phyloP scores from a whole-genome alignment of 495 filamentous ascomycete genomes.

The Annulohypoxylon moriforme region DNA sequence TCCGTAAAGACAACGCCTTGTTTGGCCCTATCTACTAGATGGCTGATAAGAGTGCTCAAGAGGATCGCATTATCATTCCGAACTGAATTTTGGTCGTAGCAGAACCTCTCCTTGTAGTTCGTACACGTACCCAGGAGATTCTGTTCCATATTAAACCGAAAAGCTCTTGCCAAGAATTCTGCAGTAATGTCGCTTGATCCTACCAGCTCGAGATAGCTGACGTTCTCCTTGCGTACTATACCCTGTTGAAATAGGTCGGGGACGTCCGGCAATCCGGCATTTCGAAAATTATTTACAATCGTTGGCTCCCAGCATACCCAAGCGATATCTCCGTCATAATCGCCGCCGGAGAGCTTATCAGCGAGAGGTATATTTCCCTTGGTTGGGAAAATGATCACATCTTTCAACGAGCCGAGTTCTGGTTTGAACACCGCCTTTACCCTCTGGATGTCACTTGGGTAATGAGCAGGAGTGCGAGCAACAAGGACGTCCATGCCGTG shows the following conservation, averaged over 20 bases:
- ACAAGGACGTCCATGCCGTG: slow-evolving; percentile 83
- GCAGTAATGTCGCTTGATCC: slow-evolving; percentile 39
- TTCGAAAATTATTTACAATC: slow-evolving; percentile 79
- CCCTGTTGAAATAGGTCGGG: slow-evolving; percentile 63
- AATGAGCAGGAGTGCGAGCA: slow-evolving; percentile 83
- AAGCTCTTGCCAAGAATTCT: slow-evolving; percentile 64
- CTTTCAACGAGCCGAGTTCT: slow-evolving; percentile 79
- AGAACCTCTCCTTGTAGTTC: slow-evolving; percentile 74
- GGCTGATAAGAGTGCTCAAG: slow-evolving; percentile 76
- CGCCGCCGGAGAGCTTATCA: slow-evolving; percentile 86
- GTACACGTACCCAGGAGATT: slow-evolving; percentile 80
- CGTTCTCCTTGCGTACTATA: slow-evolving; percentile 69
- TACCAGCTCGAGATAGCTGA: slow-evolving; percentile 61
- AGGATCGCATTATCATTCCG: slow-evolving; percentile 64
- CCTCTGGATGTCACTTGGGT: slow-evolving; percentile 86
- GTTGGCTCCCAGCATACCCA: slow-evolving; percentile 91
- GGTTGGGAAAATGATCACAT: slow-evolving; percentile 87
- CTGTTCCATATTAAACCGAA: slow-evolving; percentile 73
- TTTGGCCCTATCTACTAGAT: slow-evolving; percentile 85
- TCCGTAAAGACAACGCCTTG: slow-evolving; percentile 76
- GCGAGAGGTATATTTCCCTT: slow-evolving; percentile 78
- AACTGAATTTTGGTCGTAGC: slow-evolving; percentile 71
- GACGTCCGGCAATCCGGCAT: slow-evolving; percentile 68
- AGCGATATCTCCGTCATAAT: slow-evolving; percentile 92
- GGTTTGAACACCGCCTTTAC: slow-evolving; percentile 67